Base-by-base conservation (phyloP, 2,329 filamentous ascomycete genomes). In the Talaromyces sp. region DNA sequence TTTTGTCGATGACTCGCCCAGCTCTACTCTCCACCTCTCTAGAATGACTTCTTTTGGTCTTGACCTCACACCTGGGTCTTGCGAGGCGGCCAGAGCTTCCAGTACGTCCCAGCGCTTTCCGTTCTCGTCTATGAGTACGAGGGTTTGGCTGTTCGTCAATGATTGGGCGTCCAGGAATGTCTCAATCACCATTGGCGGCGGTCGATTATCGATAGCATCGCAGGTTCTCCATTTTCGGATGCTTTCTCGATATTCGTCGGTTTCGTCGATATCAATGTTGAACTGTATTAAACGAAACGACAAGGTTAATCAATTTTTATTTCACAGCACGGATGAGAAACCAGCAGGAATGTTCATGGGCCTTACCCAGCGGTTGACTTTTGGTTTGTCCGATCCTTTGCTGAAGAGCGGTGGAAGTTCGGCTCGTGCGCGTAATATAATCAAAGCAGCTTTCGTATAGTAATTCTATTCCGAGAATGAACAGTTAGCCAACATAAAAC, bases 101-200 rank as follows among this genome's bases (percentile, higher is more conserved):
- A 89, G 79, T 19, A 96, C 93, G 78, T 97, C 92, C 90, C 91
- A 97, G 64, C 90, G 86, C 78, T 95, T 96, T 55, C 92, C 93
- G 70, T 89, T 83, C 31, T 96, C 91, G 75, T 97, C 94, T 52
- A 93, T 79, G 63, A 94, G 85, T 60, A 96, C 92, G 57, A 99
- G 79, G 66, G 89, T 92, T 75, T 99, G 92, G 68, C 88, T 94
- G 62, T 88, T 86, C 48, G 89, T 90, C 58, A 97, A 81, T 32
- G 86, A 83, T 38, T 89, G 88, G 12, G 88, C 86, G 72, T 96
- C 91, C 43, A 97, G 80, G 71, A 90, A 97, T 24, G 92, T 89
- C 75, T 99, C 94, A 70, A 99, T 91, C 65, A 95, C 85, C 72
- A 99, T 80, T 3, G 92, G 88, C 41, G 90, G 88, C 38, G 94